Base-by-base conservation (phyloP, 345 rosid genomes). In the Microthlaspi erraticum region DNA sequence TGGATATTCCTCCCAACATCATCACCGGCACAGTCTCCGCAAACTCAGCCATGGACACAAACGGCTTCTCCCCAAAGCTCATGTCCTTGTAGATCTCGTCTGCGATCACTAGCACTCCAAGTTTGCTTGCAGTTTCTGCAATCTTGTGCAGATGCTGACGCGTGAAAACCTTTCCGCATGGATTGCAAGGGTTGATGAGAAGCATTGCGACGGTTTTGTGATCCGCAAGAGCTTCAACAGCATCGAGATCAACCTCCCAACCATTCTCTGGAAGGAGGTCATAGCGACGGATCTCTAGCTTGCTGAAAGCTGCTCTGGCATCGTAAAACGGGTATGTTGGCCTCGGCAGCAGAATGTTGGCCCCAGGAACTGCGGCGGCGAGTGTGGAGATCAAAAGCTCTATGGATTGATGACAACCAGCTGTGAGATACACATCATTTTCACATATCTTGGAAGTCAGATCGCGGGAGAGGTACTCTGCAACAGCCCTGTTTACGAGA, bases 81-180 rank as follows among this genome's bases (percentile, higher is more conserved):
- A 83, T 38, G 29, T 84, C 80, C 11, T 8, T 78, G 53, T 84
- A 84, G 3, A 81, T 84, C 51, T 88, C 89, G 68, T 84, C 86
- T 16, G 83, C 69, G 23, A 86, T 83, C 75, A 88, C 89, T 10
- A 82, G 12, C 4, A 77, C 68, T 36, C 86, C 81, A 45, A 88
- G 81, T 75, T 77, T 81, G 42, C 66, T 46, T 8, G 88, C 88
- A 1, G 77, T 86, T 66, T 88, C 87, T 8, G 88, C 87, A 45
- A 88, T 49, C 88, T 85, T 70, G 26, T 34, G 60, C 31, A 60
- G 49, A 13, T 86, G 94, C 8, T 79, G 41, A 42, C 72, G 62
- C 0, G 71, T 36, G 49, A 49, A 84, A 39, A 88, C 87, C 64
- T 68, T 84, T 51, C 87, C 91, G 59, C 84, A 77, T 1, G 89